Conservation (phyloP, 495 filamentous ascomycete genomes). For the Cenococcum geophilum region DNA sequence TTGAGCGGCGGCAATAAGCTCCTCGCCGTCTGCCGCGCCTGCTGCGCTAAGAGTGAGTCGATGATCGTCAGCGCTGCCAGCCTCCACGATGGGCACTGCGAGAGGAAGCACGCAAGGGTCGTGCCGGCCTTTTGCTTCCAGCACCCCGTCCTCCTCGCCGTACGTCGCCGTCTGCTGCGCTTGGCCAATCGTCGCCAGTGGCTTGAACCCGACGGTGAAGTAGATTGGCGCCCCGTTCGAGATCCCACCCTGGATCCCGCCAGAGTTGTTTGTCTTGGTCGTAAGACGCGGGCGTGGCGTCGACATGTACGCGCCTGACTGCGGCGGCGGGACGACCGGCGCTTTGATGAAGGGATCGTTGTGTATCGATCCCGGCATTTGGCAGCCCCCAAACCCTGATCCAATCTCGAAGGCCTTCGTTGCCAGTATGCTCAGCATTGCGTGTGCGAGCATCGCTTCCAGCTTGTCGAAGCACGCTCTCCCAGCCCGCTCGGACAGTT, state of each 20-base stretch:
- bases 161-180: conserved; percentile 83
- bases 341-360: conserved; percentile 82
- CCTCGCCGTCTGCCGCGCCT: conserved; percentile 48
- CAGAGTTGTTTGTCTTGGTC: conserved; percentile 93
- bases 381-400: conserved; percentile 83
- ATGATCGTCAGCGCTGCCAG: conserved; percentile 89
- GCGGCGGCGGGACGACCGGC: conserved; percentile 32
- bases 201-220: conserved; percentile 95
- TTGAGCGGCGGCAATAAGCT: conserved; percentile 26
- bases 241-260: conserved; percentile 95
- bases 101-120: conserved; percentile 94
- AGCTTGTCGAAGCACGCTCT: conserved; percentile 94
- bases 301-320: conserved; percentile 7
- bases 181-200: conserved; percentile 89
- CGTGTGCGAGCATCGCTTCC: conserved; percentile 87
- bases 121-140: conserved; percentile 92
- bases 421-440: conserved; percentile 95
- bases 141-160: conserved; percentile 59
- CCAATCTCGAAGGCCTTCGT: conserved; percentile 97
- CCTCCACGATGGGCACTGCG: conserved; percentile 92
- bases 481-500: conserved; percentile 84
- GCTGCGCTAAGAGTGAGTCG: conserved; percentile 86
- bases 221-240: conserved; percentile 91
- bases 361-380: conserved; percentile 82
- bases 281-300: conserved; percentile 51